Conservation (phyloP, 805 yeast species). For the Sungouiella blattae region DNA sequence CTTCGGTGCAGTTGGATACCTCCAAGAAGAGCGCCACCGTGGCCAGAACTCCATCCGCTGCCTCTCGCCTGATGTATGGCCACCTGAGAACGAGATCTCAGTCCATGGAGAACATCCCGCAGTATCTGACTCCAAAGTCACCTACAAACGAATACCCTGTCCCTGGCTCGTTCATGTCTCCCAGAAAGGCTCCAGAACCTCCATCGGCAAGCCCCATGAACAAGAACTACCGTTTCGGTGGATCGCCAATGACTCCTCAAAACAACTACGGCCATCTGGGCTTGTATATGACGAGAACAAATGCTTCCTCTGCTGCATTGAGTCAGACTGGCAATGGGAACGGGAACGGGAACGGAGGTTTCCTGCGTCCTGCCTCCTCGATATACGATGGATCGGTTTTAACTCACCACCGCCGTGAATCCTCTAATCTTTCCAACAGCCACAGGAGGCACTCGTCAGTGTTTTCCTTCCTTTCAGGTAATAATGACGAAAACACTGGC, state of each 20-base stretch:
- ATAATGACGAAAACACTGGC: slow-evolving; percentile 18
- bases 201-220: slow-evolving; percentile 41
- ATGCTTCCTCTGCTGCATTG: slow-evolving; percentile 19
- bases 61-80: slow-evolving; percentile 3
- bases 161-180: slow-evolving; percentile 47
- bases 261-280: slow-evolving; percentile 1
- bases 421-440: slow-evolving; percentile 25
- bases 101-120: slow-evolving; percentile 43
- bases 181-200: slow-evolving; percentile 72
- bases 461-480: slow-evolving; percentile 45
- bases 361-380: slow-evolving; percentile 46
- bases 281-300: slow-evolving; percentile 23
- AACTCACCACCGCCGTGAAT: slow-evolving; percentile 26
- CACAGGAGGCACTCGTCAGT: slow-evolving; percentile 64
- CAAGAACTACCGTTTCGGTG: slow-evolving; percentile 32
- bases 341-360: slow-evolving; percentile 1
- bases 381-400: slow-evolving; percentile 44
- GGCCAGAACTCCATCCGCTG: slow-evolving; percentile 4
- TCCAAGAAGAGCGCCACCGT: slow-evolving; percentile 9
- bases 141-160: slow-evolving; percentile 16
- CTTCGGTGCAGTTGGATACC: slow-evolving; percentile 33
- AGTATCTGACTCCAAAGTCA: slow-evolving; percentile 2
- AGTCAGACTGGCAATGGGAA: slow-evolving; percentile 10
- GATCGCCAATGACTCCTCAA: slow-evolving; percentile 11
- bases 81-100: slow-evolving; percentile 51